Evolutionary conservation across 2,329 filamentous ascomycete genomes (phyloP).

Genomic region (Coniosporium tulheliwenetii): DNA sequence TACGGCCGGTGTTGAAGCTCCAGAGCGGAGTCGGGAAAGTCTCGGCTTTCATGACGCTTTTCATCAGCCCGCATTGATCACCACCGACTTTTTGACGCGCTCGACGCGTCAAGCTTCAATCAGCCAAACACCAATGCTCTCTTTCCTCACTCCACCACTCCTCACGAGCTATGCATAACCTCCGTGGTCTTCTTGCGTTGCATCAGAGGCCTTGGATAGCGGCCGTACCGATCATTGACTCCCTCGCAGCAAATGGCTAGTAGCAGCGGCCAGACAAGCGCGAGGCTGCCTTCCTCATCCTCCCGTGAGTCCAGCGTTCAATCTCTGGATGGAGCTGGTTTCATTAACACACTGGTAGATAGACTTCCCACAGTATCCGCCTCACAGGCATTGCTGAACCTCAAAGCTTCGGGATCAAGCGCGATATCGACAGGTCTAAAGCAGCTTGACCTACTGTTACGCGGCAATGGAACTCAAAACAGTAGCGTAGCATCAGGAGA

Average conservation of each 20-base stretch:
- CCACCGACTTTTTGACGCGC: too few relatives aligned
- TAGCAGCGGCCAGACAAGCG: conserved; percentile 8
- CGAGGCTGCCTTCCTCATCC: conserved; percentile 15
- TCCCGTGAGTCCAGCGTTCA: conserved; percentile 17
- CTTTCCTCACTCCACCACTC: too few relatives aligned
- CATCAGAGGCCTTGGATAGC: too few relatives aligned
- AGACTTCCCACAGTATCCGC: conserved; percentile 64
- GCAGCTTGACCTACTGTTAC: conserved; percentile 29
- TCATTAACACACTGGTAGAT: conserved; percentile 31
- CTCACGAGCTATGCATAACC: too few relatives aligned
- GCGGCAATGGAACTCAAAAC: conserved; percentile 13
- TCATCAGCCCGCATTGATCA: too few relatives aligned
- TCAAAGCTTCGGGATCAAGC: conserved; percentile 35
- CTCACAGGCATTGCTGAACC: conserved; percentile 50
- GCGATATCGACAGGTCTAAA: conserved; percentile 30
- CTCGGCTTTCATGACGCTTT: too few relatives aligned
- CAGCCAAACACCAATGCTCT: too few relatives aligned
- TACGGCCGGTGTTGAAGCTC: too few relatives aligned
- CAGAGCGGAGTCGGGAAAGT: too few relatives aligned
- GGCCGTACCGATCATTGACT: too few relatives aligned
- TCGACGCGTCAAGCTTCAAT: too few relatives aligned
- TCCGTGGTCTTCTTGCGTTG: too few relatives aligned
- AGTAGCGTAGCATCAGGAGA: conserved; percentile 3
- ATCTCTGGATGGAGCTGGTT: not conserved
- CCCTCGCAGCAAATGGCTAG: conserved; percentile 11